A percentile compares a stretch with the other conserved stretches of the same genome.
phyloP scores from a whole-genome alignment of 2,329 filamentous ascomycete species.

The Aspergillus arachidicola region DNA sequence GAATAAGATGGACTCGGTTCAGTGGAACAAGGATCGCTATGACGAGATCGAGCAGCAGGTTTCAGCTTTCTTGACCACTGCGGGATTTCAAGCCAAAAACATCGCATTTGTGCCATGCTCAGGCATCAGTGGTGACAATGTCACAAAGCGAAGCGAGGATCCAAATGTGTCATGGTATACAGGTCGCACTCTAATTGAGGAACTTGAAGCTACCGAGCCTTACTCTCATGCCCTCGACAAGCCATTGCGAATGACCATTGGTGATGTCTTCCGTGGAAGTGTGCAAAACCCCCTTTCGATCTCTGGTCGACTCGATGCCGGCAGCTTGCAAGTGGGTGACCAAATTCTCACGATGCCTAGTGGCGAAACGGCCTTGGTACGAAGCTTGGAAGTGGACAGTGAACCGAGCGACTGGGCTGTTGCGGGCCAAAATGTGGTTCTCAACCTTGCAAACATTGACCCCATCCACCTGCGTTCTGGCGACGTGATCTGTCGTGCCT shows the following conservation, averaged over 20 bases:
- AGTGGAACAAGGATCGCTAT: conserved; percentile 82
- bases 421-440: conserved; percentile 81
- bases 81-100: conserved; percentile 80
- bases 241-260: conserved; percentile 82
- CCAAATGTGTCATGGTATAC: conserved; percentile 73
- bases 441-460: conserved; percentile 87
- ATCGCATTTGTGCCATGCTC: conserved; percentile 88
- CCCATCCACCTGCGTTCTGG: conserved; percentile 78
- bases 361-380: conserved; percentile 77
- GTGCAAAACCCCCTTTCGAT: conserved; percentile 81
- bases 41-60: conserved; percentile 84
- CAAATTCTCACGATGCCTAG: conserved; percentile 77
- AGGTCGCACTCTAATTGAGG: conserved; percentile 76
- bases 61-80: conserved; percentile 75
- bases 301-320: conserved; percentile 81
- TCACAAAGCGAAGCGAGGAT: conserved; percentile 56
- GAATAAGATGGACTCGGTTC: conserved; percentile 89
- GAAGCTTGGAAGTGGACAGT: conserved; percentile 75
- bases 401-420: conserved; percentile 83
- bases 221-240: conserved; percentile 71
- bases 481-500: conserved; percentile 78
- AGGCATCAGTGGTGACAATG: conserved; percentile 85
- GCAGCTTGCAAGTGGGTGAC: conserved; percentile 83
- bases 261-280: conserved; percentile 80
- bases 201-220: conserved; percentile 81